phyloP scores from a whole-genome alignment of 805 yeast species.

The Saturnispora gosingensis region DNA sequence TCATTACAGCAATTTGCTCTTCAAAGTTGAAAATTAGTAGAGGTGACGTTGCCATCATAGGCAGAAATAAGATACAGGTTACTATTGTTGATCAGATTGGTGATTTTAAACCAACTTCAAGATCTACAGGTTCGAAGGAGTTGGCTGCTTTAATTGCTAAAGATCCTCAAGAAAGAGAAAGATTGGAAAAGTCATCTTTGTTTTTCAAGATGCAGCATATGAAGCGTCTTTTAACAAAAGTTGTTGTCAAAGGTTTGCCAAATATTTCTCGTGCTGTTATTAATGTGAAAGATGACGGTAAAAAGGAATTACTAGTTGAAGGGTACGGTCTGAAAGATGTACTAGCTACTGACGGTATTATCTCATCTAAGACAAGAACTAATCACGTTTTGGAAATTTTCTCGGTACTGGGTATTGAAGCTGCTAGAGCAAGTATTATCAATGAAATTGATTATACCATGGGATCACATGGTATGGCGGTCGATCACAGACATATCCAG shows the following conservation, averaged over 20 bases:
- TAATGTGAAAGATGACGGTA: constrained; percentile 78
- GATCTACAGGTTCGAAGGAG: constrained; percentile 30
- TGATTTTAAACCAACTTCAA: constrained; percentile 33
- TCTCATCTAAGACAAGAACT: constrained; percentile 78
- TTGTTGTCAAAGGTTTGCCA: constrained; percentile 88
- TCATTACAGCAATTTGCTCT: constrained; percentile 67
- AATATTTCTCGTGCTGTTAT: constrained; percentile 94
- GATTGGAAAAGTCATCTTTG: constrained; percentile 38
- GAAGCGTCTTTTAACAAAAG: constrained; percentile 74
- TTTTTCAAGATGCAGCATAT: constrained; percentile 86
- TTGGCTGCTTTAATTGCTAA: constrained; percentile 20
- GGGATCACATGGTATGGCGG: constrained; percentile 99
- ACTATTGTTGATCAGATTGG: constrained; percentile 40
- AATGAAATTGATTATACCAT: constrained; percentile 94
- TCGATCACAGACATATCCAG: constrained; percentile 98
- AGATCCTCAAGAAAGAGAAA: constrained; percentile 31
- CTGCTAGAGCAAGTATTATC: constrained; percentile 89
- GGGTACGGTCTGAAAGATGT: constrained; percentile 96
- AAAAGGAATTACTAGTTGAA: constrained; percentile 88
- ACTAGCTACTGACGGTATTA: constrained; percentile 95
- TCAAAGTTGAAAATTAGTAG: constrained; percentile 81
- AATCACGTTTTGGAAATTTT: constrained; percentile 89
- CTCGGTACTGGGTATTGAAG: constrained; percentile 92
- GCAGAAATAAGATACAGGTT: constrained; percentile 59
- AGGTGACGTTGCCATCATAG: constrained; percentile 59